These are phyloP conservation scores for Chrysophaeum taylorii DNA, from an alignment of 352 stramenopile genomes.

Conservation along the genomic window DNA sequence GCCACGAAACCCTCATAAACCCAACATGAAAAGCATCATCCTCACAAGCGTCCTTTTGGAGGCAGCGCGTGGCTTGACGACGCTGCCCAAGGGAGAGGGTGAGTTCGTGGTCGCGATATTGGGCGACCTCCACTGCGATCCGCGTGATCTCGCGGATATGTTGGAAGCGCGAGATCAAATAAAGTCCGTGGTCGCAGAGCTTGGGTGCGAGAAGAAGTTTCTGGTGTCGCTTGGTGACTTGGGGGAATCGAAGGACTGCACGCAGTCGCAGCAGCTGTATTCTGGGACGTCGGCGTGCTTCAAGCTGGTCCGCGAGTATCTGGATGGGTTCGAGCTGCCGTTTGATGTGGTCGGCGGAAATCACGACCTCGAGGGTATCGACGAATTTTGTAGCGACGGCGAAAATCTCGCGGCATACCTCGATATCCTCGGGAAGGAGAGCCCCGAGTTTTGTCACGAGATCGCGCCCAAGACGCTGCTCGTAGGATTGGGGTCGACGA, in stretches of 20 bases:
- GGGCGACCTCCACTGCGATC: constrained; percentile 45
- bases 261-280: constrained; percentile 17
- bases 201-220: constrained; percentile 31
- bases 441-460: background rate
- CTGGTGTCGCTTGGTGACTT: constrained; percentile 44
- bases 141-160: constrained; percentile 42
- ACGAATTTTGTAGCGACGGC: constrained; percentile 31
- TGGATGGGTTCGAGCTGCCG: constrained; percentile 32
- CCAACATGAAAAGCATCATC: too few species aligned
- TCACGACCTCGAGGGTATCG: constrained; percentile 39
- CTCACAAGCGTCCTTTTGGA: too few species aligned
- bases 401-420: constrained; percentile 33
- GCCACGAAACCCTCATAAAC: too few species aligned
- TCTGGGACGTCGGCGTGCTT: constrained; percentile 35
- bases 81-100: too few species aligned
- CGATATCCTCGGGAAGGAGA: constrained; percentile 18
- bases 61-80: too few species aligned
- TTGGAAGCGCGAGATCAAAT: constrained; percentile 24
- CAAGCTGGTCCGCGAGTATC: constrained; percentile 28
- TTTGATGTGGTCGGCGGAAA: constrained; percentile 34
- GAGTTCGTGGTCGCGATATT: constrained; percentile 36
- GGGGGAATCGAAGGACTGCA: constrained; percentile 39
- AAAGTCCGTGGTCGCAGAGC: constrained; percentile 32
- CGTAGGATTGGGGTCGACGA: constrained; percentile 27
- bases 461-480: constrained; percentile 22